Base-by-base conservation (phyloP, 495 filamentous ascomycete species). In the Zalerion maritima region DNA sequence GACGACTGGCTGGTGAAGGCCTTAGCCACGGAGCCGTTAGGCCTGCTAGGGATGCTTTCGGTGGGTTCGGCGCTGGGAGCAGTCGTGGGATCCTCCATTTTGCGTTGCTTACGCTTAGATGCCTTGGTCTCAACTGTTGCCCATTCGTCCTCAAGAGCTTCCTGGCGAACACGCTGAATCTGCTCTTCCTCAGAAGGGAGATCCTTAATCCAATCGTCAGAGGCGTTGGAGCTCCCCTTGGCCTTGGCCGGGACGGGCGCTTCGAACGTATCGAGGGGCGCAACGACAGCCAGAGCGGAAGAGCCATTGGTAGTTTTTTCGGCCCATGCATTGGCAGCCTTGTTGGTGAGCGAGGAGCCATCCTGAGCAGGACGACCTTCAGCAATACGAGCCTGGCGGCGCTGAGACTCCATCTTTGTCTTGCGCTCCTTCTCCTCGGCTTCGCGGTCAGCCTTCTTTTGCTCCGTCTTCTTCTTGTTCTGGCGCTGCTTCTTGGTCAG, bases 401-500 rank as follows among this genome's bases (percentile, higher is more conserved):
- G 62, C 56, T 91, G 82, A 50, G 79, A 76, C 54, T 93, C 82
- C 36, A 78, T 55, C 34, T 77, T 53, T 21, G 64, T 61, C 43
- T 75, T 69, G 41, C 84, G 70, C 44, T 80, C 60, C 38, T 72
- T 66, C 57, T 93, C 84, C 1, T 73, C 69, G 34, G 75, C 72
- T 52, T 80, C 77, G 15, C 81, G 75, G 26, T 66, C 54, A 24
- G 64, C 53, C 61, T 81, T 81, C 31, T 69, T 66, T 23, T 68
- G 71, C 55, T 91, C 82, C 28, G 67, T 72, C 68, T 87, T 93
- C 50, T 73, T 64, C 20, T 71, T 67, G 55, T 89, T 81, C 59
- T 89, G 81, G 28, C 84, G 73, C 57, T 87, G 80, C 64, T 91
- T 93, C 75, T 93, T 91, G 15, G 75, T 79, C 56, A 86, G 78